These are phyloP conservation scores for Paraphaeosphaeria sporulosa DNA, from an alignment of 2,329 filamentous ascomycete genomes.

Conservation along the genomic window DNA sequence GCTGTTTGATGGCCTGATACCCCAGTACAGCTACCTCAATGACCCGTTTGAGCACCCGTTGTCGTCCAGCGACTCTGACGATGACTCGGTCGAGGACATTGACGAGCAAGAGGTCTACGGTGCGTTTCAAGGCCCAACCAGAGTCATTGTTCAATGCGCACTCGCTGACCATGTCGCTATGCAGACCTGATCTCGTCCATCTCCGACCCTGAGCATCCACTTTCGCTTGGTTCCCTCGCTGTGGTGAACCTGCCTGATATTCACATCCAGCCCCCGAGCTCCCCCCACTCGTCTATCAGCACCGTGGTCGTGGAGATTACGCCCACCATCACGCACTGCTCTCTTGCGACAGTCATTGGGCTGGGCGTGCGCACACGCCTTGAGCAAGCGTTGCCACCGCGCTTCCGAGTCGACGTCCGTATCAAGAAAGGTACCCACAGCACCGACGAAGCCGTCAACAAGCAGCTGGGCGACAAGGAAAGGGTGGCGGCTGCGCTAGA, in stretches of 20 bases:
- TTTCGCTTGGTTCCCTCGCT: slow-evolving; percentile 89
- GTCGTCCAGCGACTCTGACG: slow-evolving; percentile 56
- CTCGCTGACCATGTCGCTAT: slow-evolving; percentile 32
- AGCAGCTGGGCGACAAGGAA: slow-evolving; percentile 96
- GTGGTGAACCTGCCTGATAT: slow-evolving; percentile 98
- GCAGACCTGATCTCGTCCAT: slow-evolving; percentile 92
- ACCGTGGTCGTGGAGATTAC: slow-evolving; percentile 88
- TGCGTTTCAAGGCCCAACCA: slow-evolving; percentile 47
- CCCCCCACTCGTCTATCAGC: slow-evolving; percentile 68
- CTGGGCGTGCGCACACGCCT: slow-evolving; percentile 90
- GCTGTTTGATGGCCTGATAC: slow-evolving; percentile 63
- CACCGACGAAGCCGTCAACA: slow-evolving; percentile 94
- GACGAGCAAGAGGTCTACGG: slow-evolving; percentile 98
- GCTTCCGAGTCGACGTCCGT: slow-evolving; percentile 89
- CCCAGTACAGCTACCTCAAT: slow-evolving; percentile 57
- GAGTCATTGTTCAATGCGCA: not conserved
- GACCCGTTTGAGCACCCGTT: slow-evolving; percentile 56
- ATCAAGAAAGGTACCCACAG: slow-evolving; percentile 97
- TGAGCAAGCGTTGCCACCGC: slow-evolving; percentile 87
- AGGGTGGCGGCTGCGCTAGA: slow-evolving; percentile 92
- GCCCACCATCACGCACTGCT: slow-evolving; percentile 96
- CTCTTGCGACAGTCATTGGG: slow-evolving; percentile 93
- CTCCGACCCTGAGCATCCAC: slow-evolving; percentile 93
- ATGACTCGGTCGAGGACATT: slow-evolving; percentile 78
- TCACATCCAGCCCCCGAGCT: slow-evolving; percentile 73